Percentiles rank a stretch among this genome's conserved stretches.
Conservation (phyloP, 78 protist species). For the Guillardia theta region DNA sequence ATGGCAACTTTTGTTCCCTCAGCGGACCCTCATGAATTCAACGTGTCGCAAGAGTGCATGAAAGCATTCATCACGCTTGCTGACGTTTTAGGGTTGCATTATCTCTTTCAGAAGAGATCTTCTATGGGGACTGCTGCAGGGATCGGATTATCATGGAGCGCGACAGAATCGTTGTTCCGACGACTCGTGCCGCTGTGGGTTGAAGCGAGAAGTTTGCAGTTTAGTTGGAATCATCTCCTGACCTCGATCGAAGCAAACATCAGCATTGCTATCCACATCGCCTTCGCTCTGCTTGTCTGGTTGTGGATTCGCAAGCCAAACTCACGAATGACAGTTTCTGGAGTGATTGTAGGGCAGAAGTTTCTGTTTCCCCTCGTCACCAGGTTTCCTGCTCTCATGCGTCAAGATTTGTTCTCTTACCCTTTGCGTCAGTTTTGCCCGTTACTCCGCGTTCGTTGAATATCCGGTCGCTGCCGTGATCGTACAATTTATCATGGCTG, state of each 20-base stretch:
- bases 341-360: too few relatives aligned
- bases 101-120: not conserved
- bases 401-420: too few relatives aligned
- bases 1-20: not conserved
- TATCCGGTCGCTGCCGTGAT: too few relatives aligned
- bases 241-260: conserved; percentile 3
- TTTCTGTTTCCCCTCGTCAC: too few relatives aligned
- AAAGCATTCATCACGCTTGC: not conserved
- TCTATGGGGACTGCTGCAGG: not conserved
- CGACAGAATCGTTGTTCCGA: not conserved
- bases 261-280: not conserved
- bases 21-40: not conserved
- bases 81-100: not conserved
- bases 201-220: not conserved
- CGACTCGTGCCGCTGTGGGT: not conserved
- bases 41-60: not conserved
- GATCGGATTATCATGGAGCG: not conserved
- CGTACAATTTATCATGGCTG: too few relatives aligned
- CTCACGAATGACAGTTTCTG: not conserved
- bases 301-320: not conserved
- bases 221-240: not conserved
- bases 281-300: not conserved
- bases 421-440: too few relatives aligned
- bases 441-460: too few relatives aligned
- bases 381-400: too few relatives aligned